Percentiles rank a stretch among this genome's conserved stretches.
Evolutionary conservation across 805 yeast species (phyloP).

Genomic region (Metschnikowia similis): DNA sequence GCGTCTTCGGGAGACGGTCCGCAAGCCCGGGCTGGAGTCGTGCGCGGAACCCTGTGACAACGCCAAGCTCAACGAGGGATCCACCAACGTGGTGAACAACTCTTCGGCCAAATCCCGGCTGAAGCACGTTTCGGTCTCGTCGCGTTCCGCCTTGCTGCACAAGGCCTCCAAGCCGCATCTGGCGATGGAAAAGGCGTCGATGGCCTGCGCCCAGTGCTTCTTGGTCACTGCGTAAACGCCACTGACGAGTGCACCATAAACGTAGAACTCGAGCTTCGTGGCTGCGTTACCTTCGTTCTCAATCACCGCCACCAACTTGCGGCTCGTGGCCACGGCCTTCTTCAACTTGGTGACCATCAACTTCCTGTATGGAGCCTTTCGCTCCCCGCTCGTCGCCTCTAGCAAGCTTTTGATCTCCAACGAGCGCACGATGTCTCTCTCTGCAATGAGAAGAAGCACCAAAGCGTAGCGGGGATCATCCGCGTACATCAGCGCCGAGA

Average conservation of each 20-base stretch:
- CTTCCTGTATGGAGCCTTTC: constrained; percentile 42
- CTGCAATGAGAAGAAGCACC: constrained; percentile 63
- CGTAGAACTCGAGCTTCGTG: constrained; percentile 28
- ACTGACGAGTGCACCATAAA: constrained; percentile 44
- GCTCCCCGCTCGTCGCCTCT: constrained; percentile 51
- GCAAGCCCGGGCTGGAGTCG: constrained; percentile 39
- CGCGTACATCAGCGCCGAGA: constrained; percentile 48
- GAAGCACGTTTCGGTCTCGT: constrained; percentile 10
- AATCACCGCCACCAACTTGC: constrained; percentile 40
- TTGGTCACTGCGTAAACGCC: constrained; percentile 51
- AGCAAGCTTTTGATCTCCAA: constrained; percentile 55
- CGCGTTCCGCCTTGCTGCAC: constrained; percentile 8
- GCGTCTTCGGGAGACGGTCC: constrained; percentile 44
- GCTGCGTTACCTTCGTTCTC: constrained; percentile 33
- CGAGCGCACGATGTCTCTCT: constrained; percentile 70
- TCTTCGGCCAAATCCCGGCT: constrained; percentile 47
- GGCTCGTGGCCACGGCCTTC: constrained; percentile 48
- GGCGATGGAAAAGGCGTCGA: constrained; percentile 53
- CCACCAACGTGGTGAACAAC: constrained; percentile 54
- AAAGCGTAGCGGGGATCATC: constrained; percentile 51
- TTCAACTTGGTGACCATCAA: constrained; percentile 61
- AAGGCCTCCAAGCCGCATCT: constrained; percentile 58
- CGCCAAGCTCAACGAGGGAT: constrained; percentile 60
- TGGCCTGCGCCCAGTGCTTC: constrained; percentile 53
- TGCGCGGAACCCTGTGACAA: constrained; percentile 35